Base-by-base conservation (phyloP, 495 filamentous ascomycete species). In the Neohortaea acidophila region DNA sequence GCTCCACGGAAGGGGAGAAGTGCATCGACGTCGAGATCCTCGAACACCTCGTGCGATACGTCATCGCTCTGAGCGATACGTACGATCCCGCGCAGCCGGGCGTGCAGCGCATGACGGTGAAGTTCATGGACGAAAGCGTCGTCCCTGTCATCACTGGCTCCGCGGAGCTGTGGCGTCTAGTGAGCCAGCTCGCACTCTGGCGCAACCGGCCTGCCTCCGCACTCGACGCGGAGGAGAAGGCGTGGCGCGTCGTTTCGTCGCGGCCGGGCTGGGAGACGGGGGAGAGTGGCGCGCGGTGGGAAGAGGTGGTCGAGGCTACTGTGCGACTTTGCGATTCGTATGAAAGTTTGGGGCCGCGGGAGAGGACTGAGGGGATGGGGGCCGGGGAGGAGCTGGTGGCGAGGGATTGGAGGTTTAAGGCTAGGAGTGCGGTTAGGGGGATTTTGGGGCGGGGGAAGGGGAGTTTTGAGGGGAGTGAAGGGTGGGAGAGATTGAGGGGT, bases 111-210 rank as follows among this genome's bases (percentile, higher is more conserved):
- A 59, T 73, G 38, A 70, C 84, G n/a, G 61, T 84, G 21, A 69
- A 75, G 4, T 64, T 94, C 0, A 53, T 94, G 2, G 79, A 93
- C 36, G 59, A 69, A 17, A 59, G 68, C 2, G 60, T 96, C 12
- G 66, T 76, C 0, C 86, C 89, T 0, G 64, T 96, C 0, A 91
- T 96, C 56, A 96, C 89, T 0, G 67, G 65, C 20, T 79, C 81
- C 5, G 67, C 72, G 0, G 64, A 74, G 2, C 70, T 91, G 11
- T 94, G 84, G 84, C 64, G 67, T 10, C 53, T 92, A 2, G 66
- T 85, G 0, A 68, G 75, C 0, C 69, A 72, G 13, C 64, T 91
- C n/a, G 69, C 76, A 13, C 59, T 77, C 9, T 91, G 79, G 69
- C 67, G 71, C 12, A 55, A 69, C 6, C 73, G 72, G 20, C 84